Base-by-base conservation (phyloP, 1,284 basidiomycete species). In the Apiotrichum siamense region DNA sequence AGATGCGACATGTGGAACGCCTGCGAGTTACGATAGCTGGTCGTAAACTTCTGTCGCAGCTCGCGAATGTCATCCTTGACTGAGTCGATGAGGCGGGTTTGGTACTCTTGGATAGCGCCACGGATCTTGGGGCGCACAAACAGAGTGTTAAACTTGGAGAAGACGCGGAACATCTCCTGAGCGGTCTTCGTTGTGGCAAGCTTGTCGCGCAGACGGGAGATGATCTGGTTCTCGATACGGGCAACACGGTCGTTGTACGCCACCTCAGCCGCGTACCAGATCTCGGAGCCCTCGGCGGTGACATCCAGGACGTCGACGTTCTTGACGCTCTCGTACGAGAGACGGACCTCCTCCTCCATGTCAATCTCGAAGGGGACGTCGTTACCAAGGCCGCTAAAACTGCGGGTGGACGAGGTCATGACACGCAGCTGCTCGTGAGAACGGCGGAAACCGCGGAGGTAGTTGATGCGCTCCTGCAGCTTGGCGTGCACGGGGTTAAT, bases 71-170 rank as follows among this genome's bases (percentile, higher is more conserved):
- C 94, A 65, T 94, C 89, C 71, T 97, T 97, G 51, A 99, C 94
- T 2, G 89, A 93, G 64, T 97, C 92, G 62, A 97, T 96, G 13
- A 97, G 82, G 57, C 94, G 92, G 1, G 93, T 96, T 74, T 98
- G 96, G 67, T 98, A 97, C 73, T 97, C 96, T 80, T 97, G 91
- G 52, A 98, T 97, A 36, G 94, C 93, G 58, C 94, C 93, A 49
- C 89, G 84, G 72, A 92, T 92, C 83, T 97, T 97, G n/a, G 93
- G 94, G 54, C 96, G 81, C 29, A 98, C 93, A 69, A 99, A 97
- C 29, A 98, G 77, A 2, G 89, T 88, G 73, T 98, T 97, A 79
- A 97, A 98, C 75, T 96, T 96, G 6, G 90, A 94, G 74, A 99
- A 94, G 42, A 97, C 94, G 48, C 93, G 82, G 75, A 99, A 97